Conservation (phyloP, 2,329 filamentous ascomycete genomes). For the Pseudogymnoascus sp. region DNA sequence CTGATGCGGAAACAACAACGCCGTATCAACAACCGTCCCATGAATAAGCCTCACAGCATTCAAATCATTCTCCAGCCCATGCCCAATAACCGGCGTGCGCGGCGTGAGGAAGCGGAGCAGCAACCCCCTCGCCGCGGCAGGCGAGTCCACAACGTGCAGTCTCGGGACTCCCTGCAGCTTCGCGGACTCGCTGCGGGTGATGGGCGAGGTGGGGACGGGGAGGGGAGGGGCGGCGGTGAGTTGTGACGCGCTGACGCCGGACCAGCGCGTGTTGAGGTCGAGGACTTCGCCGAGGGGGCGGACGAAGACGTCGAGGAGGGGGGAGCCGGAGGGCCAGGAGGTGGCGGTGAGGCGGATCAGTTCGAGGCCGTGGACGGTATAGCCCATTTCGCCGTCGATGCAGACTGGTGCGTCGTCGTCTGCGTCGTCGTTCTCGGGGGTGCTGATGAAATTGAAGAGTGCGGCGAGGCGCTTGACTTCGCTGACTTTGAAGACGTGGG, state of each 20-base stretch:
- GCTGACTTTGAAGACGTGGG: constrained; percentile 82
- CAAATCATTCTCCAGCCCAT: constrained; percentile 92
- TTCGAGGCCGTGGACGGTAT: constrained; percentile 82
- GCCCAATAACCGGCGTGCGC: constrained; percentile 77
- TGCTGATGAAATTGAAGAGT: constrained; percentile 71
- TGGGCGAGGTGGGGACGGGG: constrained; percentile 22
- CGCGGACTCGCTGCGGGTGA: constrained; percentile 16
- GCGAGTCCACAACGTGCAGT: constrained; percentile 70
- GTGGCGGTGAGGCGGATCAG: constrained; percentile 84
- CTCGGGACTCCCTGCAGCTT: constrained; percentile 31
- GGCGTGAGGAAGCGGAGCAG: constrained; percentile 71
- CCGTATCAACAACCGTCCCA: constrained; percentile 76
- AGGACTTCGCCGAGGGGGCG: constrained; percentile 75
- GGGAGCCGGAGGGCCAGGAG: constrained; percentile 71
- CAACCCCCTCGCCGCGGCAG: constrained; percentile 64
- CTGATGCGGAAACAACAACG: constrained; percentile 73
- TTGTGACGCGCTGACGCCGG: constrained; percentile 74
- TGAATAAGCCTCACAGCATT: constrained; percentile 81
- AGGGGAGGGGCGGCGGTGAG: constrained; percentile 61
- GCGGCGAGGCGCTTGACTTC: constrained; percentile 70
- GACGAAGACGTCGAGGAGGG: constrained; percentile 77
- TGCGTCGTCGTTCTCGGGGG: constrained; percentile 56
- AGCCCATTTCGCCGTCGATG: constrained; percentile 98
- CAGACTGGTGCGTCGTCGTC: constrained; percentile 58
- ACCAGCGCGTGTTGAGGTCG: constrained; percentile 88